These are phyloP conservation scores for Bolboschoenoplectus hybrid DNA, from an alignment of 202 grass and related monocot species.

Conservation along the genomic window DNA sequence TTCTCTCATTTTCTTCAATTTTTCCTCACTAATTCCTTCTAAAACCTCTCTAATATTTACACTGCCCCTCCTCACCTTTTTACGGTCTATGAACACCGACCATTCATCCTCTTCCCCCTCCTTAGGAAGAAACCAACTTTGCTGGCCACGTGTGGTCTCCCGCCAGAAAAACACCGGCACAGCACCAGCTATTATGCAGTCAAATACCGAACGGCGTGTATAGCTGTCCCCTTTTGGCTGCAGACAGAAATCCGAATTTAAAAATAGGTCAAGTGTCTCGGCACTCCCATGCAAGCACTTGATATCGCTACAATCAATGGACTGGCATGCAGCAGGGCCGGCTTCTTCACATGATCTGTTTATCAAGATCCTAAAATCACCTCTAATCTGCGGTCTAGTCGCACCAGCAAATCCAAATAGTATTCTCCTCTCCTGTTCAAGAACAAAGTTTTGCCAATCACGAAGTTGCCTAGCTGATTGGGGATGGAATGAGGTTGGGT, in stretches of 20 bases:
- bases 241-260: conserved; percentile 73
- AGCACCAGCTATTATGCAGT: conserved; percentile 89
- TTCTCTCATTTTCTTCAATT: conserved; percentile 59
- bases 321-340: conserved; percentile 41
- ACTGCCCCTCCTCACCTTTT: conserved; percentile 58
- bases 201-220: conserved; percentile 86
- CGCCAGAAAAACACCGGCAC: conserved; percentile 89
- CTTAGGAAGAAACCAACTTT: conserved; percentile 69
- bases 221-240: conserved; percentile 90
- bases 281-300: conserved; percentile 72
- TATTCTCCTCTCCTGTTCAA: conserved; percentile 46
- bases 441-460: conserved; percentile 67
- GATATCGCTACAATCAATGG: conserved; percentile 68
- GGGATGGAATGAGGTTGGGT: conserved; percentile 89
- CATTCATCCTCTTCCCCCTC: conserved; percentile 54
- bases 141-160: conserved; percentile 68
- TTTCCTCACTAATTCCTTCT: conserved; percentile 59
- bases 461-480: conserved; percentile 49
- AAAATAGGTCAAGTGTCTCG: conserved; percentile 66
- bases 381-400: conserved; percentile 58
- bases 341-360: conserved; percentile 62
- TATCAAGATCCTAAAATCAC: conserved; percentile 70
- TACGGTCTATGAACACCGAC: conserved; percentile 88
- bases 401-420: conserved; percentile 83
- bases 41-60: conserved; percentile 64